A percentile compares a stretch with the other conserved stretches of the same genome.
phyloP scores from a whole-genome alignment of 768 basidiomycete species.

The Auricularia auricula-judae region DNA sequence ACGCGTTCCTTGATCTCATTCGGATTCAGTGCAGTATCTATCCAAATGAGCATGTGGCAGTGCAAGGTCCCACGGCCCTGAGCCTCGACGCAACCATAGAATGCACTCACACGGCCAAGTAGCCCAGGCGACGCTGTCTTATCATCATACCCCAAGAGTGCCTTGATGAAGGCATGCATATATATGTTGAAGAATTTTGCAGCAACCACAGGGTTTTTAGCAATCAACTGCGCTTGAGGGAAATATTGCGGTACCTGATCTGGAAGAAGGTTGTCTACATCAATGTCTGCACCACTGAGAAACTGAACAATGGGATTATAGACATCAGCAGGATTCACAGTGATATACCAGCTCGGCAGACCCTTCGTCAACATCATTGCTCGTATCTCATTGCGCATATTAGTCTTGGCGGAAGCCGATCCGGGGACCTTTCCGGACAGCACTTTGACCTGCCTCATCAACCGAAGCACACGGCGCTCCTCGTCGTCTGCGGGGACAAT shows the following conservation, averaged over 20 bases:
- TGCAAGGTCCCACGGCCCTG: constrained; percentile 29
- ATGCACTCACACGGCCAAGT: constrained; percentile 22
- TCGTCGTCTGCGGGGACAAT: constrained; percentile 12
- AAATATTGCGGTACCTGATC: constrained; percentile 19
- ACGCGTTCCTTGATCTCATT: constrained; percentile 16
- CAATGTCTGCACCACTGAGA: constrained; percentile 24
- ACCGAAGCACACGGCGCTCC: constrained; percentile 18
- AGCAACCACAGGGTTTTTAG: constrained; percentile 28
- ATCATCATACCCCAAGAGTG: constrained; percentile 17
- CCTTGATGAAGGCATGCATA: constrained; percentile 24
- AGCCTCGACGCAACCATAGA: constrained; percentile 32
- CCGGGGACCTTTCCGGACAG: constrained; percentile 15
- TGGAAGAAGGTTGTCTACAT: constrained; percentile 21
- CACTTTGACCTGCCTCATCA: constrained; percentile 16
- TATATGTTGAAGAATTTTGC: constrained; percentile 33
- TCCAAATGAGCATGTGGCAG: constrained; percentile 32
- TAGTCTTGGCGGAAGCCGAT: constrained; percentile 16
- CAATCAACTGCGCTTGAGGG: constrained; percentile 25
- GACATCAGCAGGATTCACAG: constrained; percentile 33
- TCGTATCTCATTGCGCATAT: constrained; percentile 28
- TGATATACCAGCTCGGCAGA: constrained; percentile 31
- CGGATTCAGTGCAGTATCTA: constrained; percentile 24
- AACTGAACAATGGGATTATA: constrained; percentile 32
- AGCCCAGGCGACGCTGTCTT: constrained; percentile 15
- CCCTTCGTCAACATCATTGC: constrained; percentile 24